Base-by-base conservation (phyloP, 2,329 filamentous ascomycete species). In the Cladophialophora carrionii region DNA sequence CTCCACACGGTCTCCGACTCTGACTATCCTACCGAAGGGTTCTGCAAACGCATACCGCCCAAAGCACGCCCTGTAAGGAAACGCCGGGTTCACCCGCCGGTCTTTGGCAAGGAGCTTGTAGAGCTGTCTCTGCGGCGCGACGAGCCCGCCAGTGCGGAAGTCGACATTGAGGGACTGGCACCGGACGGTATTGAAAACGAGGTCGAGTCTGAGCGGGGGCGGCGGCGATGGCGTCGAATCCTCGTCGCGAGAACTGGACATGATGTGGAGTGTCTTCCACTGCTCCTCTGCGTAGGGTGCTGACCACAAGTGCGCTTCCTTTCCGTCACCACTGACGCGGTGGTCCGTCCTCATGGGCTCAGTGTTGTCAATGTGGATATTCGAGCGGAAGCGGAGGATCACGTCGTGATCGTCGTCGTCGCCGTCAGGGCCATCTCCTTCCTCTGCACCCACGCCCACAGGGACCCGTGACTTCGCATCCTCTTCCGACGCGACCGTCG, bases 11-110 rank as follows among this genome's bases (percentile, higher is more conserved):
- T 65, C 52, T 9, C 63, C 58, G 31, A 62, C 58, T n/a, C 63
- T 46, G 22, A 65, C 17, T 2, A 24, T 32, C n/a, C 43, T 58
- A 10, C 59, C 49, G 20, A 51, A 62, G 1, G 58, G 58, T 31
- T 54, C 63, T 4, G 63, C 63, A 32, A 65, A 65, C 12, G 63
- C 57, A 58, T 65, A 65, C n/a, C 53, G 51, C 29, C 63, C 63
- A 24, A 65, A 65, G 41, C 63, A 65, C 20, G 63, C 58, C 48
- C 48, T 57, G 31, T 57, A 29, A 22, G 63, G 63, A 51, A 65
- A 62, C 12, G 34, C 29, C 20, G 52, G 37, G 43, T 65, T 65
- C 17, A 62, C 53, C 22, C 59, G 34, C 12, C 63, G 34, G 43
- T 65, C 63, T 43, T 57, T 65, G 14, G 58, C 37, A 4, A 62